A percentile compares a stretch with the other conserved stretches of the same genome.
These are phyloP conservation scores for Penicillium sp. DNA, from an alignment of 2,329 filamentous ascomycete species.

Conservation along the genomic window DNA sequence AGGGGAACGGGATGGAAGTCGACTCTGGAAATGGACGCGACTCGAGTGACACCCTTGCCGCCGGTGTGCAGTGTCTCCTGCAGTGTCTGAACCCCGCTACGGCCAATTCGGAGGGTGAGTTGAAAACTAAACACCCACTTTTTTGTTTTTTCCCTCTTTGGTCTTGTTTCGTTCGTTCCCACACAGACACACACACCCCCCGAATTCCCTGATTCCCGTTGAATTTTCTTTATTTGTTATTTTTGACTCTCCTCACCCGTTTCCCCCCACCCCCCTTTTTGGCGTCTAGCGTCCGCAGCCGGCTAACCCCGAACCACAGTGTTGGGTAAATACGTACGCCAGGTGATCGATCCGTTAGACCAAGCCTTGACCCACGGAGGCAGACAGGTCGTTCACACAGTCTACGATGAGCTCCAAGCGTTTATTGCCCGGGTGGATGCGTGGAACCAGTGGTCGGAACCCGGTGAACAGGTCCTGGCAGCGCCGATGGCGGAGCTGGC, in stretches of 20 bases:
- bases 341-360: conserved; percentile 29
- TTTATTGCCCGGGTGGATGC: conserved; percentile 32
- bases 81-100: conserved; percentile 36
- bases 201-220: not conserved
- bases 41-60: conserved; percentile 38
- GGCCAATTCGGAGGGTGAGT: conserved; percentile 27
- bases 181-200: not conserved
- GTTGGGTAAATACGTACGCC: conserved; percentile 30
- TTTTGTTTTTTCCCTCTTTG: not conserved
- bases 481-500: conserved; percentile 28
- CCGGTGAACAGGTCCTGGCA: conserved; percentile 26
- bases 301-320: conserved; percentile 30
- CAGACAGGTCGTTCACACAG: conserved; percentile 33
- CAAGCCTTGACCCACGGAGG: conserved; percentile 32
- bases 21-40: conserved; percentile 49
- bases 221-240: not conserved
- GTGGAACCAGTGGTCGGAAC: conserved; percentile 23
- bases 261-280: not conserved
- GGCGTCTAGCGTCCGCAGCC: conserved; percentile 18
- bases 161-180: not conserved
- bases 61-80: conserved; percentile 39
- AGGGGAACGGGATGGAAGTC: conserved; percentile 67
- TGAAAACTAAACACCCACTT: not conserved
- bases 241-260: not conserved
- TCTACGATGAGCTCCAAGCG: conserved; percentile 36